These are phyloP conservation scores for Ophiostoma pallidulum DNA, from an alignment of 2,329 filamentous ascomycete species.

Conservation along the genomic window DNA sequence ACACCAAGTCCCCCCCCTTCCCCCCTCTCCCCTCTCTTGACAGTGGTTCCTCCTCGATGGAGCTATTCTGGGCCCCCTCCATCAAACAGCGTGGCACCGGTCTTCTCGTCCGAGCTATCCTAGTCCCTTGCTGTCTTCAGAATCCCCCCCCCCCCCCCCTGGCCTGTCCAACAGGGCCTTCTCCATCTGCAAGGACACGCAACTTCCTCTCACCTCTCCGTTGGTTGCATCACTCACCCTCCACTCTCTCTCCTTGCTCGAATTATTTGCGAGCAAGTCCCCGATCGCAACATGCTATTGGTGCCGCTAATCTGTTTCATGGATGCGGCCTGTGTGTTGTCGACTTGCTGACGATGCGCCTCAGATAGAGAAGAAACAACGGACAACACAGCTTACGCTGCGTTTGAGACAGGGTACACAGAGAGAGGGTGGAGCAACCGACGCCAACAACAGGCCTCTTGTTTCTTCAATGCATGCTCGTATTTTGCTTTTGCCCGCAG, in stretches of 20 bases:
- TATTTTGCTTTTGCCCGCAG: no score
- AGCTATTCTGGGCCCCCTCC: slow-evolving; percentile 17
- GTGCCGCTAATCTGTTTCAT: slow-evolving; percentile 28
- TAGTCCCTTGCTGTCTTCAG: slow-evolving; percentile 12
- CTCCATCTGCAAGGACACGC: slow-evolving; percentile 7
- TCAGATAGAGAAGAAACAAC: background rate
- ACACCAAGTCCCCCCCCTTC: slow-evolving; percentile 3
- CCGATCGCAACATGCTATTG: slow-evolving; percentile 18
- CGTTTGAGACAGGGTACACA: background rate
- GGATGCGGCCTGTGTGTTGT: slow-evolving; percentile 15
- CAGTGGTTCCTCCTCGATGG: slow-evolving; percentile 16
- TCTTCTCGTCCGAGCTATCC: slow-evolving; percentile 23
- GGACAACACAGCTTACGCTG: background rate
- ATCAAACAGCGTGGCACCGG: slow-evolving; percentile 17
- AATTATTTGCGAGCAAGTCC: slow-evolving; percentile 3
- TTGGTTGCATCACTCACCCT: slow-evolving; percentile 6
- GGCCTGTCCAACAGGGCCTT: background rate
- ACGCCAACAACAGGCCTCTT: background rate
- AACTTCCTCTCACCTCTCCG: background rate
- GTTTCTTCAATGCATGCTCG: no score
- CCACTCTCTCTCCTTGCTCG: slow-evolving; percentile 8
- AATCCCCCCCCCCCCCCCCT: slow-evolving; percentile 6
- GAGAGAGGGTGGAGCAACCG: background rate
- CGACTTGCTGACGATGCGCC: background rate
- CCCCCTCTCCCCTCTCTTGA: background rate